A percentile compares a stretch with the other conserved stretches of the same genome.
Evolutionary conservation across 1,284 basidiomycete species (phyloP).

Genomic region (Heterobasidion parviporum): DNA sequence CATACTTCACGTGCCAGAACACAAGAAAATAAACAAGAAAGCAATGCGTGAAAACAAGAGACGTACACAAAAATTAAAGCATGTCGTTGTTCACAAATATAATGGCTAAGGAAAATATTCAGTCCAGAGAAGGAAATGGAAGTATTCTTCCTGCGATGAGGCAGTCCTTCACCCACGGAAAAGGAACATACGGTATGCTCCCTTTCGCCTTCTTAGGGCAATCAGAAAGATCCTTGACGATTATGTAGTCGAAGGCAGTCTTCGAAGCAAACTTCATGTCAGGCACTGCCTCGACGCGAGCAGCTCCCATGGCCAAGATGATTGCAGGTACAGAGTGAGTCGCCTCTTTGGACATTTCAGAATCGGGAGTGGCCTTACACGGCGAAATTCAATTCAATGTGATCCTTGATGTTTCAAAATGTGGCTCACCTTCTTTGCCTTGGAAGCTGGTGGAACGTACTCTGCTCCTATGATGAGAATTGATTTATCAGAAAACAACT

Average conservation of each 20-base stretch:
- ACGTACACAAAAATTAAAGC: no score
- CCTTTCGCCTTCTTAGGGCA: constrained; percentile 19
- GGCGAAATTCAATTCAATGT: constrained; percentile 3
- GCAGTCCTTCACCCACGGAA: constrained; percentile 78
- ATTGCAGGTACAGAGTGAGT: constrained; percentile 37
- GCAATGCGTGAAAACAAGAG: not conserved
- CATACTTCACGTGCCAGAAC: no score
- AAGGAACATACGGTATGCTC: constrained; percentile 30
- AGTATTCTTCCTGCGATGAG: constrained; percentile 52
- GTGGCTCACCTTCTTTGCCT: constrained; percentile 28
- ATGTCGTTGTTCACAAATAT: no score
- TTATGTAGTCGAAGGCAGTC: constrained; percentile 50
- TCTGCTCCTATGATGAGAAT: constrained; percentile 51
- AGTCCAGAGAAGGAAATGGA: constrained; percentile 10
- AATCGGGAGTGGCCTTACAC: constrained; percentile 2
- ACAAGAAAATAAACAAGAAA: not conserved
- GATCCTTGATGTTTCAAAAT: no score
- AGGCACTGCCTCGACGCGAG: constrained; percentile 49
- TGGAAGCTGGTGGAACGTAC: constrained; percentile 35
- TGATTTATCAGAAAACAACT: constrained; percentile 40
- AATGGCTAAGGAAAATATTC: no score
- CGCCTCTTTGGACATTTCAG: constrained; percentile 18
- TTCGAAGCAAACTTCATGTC: constrained; percentile 27
- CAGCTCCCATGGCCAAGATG: constrained; percentile 68
- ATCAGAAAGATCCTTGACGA: constrained; percentile 43